These are phyloP conservation scores for Nakazawaea ernobii DNA, from an alignment of 805 yeast species.

Conservation along the genomic window DNA sequence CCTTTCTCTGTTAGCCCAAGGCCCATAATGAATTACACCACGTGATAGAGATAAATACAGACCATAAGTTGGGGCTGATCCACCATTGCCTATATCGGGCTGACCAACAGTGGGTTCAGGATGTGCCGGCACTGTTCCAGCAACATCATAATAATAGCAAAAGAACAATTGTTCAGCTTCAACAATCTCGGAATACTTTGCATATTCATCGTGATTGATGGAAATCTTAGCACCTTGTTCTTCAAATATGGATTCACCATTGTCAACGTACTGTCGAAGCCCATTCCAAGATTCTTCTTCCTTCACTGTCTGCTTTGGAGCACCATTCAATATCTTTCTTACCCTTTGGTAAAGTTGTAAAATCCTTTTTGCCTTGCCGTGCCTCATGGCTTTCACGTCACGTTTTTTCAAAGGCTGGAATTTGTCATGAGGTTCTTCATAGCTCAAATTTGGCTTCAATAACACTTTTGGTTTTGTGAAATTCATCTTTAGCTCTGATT, in stretches of 20 bases:
- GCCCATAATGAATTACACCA: constrained; percentile 79
- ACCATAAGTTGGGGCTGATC: constrained; percentile 55
- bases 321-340: background rate
- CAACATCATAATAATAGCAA: constrained; percentile 62
- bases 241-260: constrained; percentile 8
- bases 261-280: constrained; percentile 53
- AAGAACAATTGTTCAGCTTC: constrained; percentile 53
- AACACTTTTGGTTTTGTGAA: constrained; percentile 51
- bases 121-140: constrained; percentile 52
- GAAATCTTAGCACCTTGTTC: constrained; percentile 21
- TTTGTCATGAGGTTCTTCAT: constrained; percentile 25
- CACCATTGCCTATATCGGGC: constrained; percentile 55
- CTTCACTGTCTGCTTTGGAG: too few species aligned
- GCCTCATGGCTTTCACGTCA: constrained; percentile 5
- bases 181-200: constrained; percentile 64
- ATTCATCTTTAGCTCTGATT: constrained; percentile 36
- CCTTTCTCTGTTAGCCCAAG: constrained; percentile 92
- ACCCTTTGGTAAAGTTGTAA: background rate
- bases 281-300: constrained; percentile 61
- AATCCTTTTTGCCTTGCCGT: background rate
- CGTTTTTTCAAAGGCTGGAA: constrained; percentile 2
- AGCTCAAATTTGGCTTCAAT: constrained; percentile 68
- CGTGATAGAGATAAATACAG: constrained; percentile 51
- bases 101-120: constrained; percentile 31
- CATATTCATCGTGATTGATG: constrained; percentile 64